Percentiles rank a stretch among this genome's conserved stretches.
These are phyloP conservation scores for Myriosclerotinia curreyana DNA, from an alignment of 2,329 filamentous ascomycete species.

Conservation along the genomic window DNA sequence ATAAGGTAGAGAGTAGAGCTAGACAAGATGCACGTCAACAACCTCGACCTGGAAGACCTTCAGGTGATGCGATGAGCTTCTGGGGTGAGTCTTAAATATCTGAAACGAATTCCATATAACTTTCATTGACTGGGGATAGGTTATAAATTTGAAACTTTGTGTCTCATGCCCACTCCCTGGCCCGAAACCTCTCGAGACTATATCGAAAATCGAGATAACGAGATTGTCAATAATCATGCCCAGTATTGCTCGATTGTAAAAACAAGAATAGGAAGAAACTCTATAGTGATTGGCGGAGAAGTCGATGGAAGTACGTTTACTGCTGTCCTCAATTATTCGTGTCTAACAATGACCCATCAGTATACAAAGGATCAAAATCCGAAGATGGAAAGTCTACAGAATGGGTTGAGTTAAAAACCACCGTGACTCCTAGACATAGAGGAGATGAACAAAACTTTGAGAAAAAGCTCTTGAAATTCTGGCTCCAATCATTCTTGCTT, in stretches of 20 bases:
- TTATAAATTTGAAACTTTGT: conserved; percentile 93
- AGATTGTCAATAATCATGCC: conserved; percentile 79
- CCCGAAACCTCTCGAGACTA: conserved; percentile 66
- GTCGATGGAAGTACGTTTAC: conserved; percentile 71
- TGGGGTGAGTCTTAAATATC: conserved; percentile 63
- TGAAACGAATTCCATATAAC: neutral
- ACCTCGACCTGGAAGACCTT: conserved; percentile 50
- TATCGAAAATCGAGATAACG: conserved; percentile 71
- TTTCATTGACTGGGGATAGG: conserved; percentile 50
- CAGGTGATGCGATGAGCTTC: conserved; percentile 82
- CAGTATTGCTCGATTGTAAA: conserved; percentile 95
- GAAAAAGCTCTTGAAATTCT: conserved; percentile 89
- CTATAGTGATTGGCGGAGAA: conserved; percentile 83
- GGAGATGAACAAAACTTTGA: conserved; percentile 74
- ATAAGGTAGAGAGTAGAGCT: conserved; percentile 61
- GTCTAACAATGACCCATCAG: conserved; percentile 43
- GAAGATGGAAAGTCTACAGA: conserved; percentile 64
- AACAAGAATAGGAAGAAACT: conserved; percentile 75
- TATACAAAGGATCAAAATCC: conserved; percentile 76
- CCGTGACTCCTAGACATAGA: conserved; percentile 58
- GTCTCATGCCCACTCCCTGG: conserved; percentile 73
- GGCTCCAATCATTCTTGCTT: conserved; percentile 93
- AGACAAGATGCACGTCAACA: conserved; percentile 52
- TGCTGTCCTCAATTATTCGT: conserved; percentile 13
- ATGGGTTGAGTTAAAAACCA: conserved; percentile 95